phyloP scores from a whole-genome alignment of 2,329 filamentous ascomycete genomes.

The Ceratocystis variospora region DNA sequence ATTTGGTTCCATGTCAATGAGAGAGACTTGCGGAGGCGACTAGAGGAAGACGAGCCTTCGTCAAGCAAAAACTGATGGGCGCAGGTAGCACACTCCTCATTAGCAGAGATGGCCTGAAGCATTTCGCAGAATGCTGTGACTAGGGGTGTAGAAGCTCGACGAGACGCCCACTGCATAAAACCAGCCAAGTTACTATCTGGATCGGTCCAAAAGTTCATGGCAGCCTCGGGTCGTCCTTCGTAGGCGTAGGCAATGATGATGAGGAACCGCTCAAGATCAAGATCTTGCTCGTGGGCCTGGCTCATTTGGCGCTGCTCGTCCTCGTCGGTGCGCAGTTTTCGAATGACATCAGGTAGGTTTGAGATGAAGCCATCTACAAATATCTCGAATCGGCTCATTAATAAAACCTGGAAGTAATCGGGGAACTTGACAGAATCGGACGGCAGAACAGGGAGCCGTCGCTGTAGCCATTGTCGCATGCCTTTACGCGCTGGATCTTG shows the following conservation, averaged over 20 bases:
- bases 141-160: constrained; percentile 85
- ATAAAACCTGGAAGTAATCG: constrained; percentile 52
- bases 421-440: constrained; percentile 57
- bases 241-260: constrained; percentile 87
- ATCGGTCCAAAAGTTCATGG: constrained; percentile 82
- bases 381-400: constrained; percentile 70
- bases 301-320: constrained; percentile 68
- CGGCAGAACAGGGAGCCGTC: constrained; percentile 58
- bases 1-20: constrained; percentile 90
- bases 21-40: constrained; percentile 67
- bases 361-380: constrained; percentile 90
- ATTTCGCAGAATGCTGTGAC: constrained; percentile 96
- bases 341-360: constrained; percentile 84
- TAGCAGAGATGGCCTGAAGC: constrained; percentile 74
- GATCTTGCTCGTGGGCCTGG: constrained; percentile 50
- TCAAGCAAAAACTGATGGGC: constrained; percentile 85
- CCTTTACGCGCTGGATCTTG: constrained; percentile 74
- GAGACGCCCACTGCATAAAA: constrained; percentile 94
- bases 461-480: constrained; percentile 68
- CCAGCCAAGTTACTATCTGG: constrained; percentile 85
- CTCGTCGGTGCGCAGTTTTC: constrained; percentile 74
- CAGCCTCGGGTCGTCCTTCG: constrained; percentile 69
- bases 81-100: constrained; percentile 65
- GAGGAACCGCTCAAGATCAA: constrained; percentile 77
- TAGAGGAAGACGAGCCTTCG: constrained; percentile 54